Evolutionary conservation across 306 rosid genomes (phyloP).

Genomic region (Fragaria nilgerrensis): DNA sequence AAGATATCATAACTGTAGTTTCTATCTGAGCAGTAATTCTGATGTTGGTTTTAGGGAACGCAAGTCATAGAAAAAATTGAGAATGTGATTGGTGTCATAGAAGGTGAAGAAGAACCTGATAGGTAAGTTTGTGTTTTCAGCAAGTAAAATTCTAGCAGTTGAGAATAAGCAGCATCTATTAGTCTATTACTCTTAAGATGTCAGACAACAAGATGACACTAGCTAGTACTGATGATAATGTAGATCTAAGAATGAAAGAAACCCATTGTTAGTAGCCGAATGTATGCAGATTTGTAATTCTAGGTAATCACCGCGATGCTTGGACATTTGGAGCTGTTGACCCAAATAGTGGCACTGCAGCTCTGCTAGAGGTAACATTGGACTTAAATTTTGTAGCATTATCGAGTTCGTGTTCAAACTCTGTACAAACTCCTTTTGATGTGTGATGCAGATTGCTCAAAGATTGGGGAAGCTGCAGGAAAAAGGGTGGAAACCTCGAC

Average conservation of each 20-base stretch:
- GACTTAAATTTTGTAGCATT: conserved; percentile 1
- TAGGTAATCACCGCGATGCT: conserved; percentile 78
- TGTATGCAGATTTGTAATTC: conserved; percentile 57
- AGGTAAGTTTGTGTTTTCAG: conserved; percentile 33
- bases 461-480: conserved; percentile 59
- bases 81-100: conserved; percentile 67
- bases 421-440: conserved; percentile 11
- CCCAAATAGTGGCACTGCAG: conserved; percentile 79
- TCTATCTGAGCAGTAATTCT: not conserved
- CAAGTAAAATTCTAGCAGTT: not conserved
- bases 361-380: conserved; percentile 58
- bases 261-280: conserved; percentile 8
- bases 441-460: conserved; percentile 47
- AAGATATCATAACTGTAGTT: not conserved
- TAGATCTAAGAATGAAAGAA: not conserved
- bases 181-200: not conserved
- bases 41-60: conserved; percentile 47
- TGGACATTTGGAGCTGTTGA: conserved; percentile 92
- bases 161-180: not conserved
- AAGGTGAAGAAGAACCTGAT: conserved; percentile 79
- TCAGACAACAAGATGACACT: not conserved
- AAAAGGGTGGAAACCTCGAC: conserved; percentile 71
- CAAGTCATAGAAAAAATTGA: conserved; percentile 47
- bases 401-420: conserved; percentile 5
- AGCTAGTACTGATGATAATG: not conserved